phyloP scores from a whole-genome alignment of 2,329 filamentous ascomycete genomes.

The Ophiocordyceps australis region DNA sequence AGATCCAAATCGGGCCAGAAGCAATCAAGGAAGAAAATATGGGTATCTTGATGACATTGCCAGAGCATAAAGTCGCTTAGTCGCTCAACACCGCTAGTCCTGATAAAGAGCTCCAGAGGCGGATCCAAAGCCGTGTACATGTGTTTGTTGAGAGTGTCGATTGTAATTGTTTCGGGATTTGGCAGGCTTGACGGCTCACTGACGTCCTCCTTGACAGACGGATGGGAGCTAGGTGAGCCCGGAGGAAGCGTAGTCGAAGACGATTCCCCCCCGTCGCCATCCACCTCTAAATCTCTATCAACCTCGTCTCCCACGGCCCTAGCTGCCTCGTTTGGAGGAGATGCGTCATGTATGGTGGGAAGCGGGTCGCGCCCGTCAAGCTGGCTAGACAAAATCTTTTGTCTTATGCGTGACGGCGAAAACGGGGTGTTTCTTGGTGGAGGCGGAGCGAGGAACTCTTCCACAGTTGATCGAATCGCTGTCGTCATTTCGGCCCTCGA shows the following conservation, averaged over 20 bases:
- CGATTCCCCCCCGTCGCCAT: conserved; percentile 35
- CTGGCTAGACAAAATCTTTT: conserved; percentile 62
- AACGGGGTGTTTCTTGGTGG: conserved; percentile 52
- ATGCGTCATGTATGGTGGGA: conserved; percentile 28
- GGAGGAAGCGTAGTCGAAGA: conserved; percentile 41
- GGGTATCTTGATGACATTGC: conserved; percentile 87
- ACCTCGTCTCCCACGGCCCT: conserved; percentile 24
- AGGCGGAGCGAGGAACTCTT: conserved; percentile 64
- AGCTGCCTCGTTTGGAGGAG: conserved; percentile 20
- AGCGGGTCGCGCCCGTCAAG: conserved; percentile 27
- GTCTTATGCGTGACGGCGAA: conserved; percentile 71
- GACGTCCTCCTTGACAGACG: conserved; percentile 12
- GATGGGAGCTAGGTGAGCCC: conserved; percentile 27
- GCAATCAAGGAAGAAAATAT: conserved; percentile 81
- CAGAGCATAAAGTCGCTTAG: conserved; percentile 98
- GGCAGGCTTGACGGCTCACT: conserved; percentile 23
- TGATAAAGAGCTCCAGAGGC: conserved; percentile 75
- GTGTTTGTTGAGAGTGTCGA: conserved; percentile 64
- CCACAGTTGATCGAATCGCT: conserved; percentile 72
- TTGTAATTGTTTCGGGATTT: conserved; percentile 77
- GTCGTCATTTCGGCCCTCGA: conserved; percentile 89
- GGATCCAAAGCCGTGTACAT: conserved; percentile 78
- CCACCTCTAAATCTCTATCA: conserved; percentile 16
- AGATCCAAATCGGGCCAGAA: conserved; percentile 95
- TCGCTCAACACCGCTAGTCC: conserved; percentile 83